These are phyloP conservation scores for Apiospora rasikravindrae DNA, from an alignment of 2,329 filamentous ascomycete species.

Conservation along the genomic window DNA sequence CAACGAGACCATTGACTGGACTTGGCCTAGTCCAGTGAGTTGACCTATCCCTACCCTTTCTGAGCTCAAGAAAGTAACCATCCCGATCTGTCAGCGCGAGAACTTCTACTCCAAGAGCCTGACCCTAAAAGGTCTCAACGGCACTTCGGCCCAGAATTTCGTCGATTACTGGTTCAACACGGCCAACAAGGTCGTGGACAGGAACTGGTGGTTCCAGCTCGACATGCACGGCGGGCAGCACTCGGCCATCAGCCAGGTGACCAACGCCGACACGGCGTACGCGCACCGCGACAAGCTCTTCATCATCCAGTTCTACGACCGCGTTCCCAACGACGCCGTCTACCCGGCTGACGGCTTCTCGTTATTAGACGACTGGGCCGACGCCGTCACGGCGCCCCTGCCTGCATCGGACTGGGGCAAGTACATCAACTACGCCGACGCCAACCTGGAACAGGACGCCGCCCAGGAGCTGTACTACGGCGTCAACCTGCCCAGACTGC, in stretches of 20 bases:
- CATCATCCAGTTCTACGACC: slow-evolving; percentile 55
- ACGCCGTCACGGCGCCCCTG: slow-evolving; percentile 31
- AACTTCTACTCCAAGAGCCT: slow-evolving; percentile 49
- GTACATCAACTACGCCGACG: slow-evolving; percentile 61
- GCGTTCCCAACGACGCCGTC: slow-evolving; percentile 34
- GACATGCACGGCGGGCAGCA: slow-evolving; percentile 48
- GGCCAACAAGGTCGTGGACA: slow-evolving; percentile 40
- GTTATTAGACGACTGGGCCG: slow-evolving; percentile 36
- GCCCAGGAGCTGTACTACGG: slow-evolving; percentile 57
- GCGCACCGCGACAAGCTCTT: slow-evolving; percentile 52
- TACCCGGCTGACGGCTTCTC: slow-evolving; percentile 35
- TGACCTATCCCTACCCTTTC: not conserved
- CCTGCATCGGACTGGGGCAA: slow-evolving; percentile 33
- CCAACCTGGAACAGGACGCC: slow-evolving; percentile 48
- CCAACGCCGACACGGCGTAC: slow-evolving; percentile 42
- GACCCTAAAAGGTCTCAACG: slow-evolving; percentile 44
- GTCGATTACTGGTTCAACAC: slow-evolving; percentile 46
- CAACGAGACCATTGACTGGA: slow-evolving; percentile 32
- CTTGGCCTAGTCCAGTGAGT: slow-evolving; percentile 38
- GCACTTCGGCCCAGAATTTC: slow-evolving; percentile 42
- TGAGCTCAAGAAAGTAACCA: slow-evolving; percentile 17
- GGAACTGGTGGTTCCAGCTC: slow-evolving; percentile 49
- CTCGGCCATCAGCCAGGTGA: slow-evolving; percentile 41
- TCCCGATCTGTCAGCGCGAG: slow-evolving; percentile 41
- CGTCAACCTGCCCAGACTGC: slow-evolving; percentile 42